Base-by-base conservation (phyloP, 257 asterid genomes). In the Gentiana straminea region DNA sequence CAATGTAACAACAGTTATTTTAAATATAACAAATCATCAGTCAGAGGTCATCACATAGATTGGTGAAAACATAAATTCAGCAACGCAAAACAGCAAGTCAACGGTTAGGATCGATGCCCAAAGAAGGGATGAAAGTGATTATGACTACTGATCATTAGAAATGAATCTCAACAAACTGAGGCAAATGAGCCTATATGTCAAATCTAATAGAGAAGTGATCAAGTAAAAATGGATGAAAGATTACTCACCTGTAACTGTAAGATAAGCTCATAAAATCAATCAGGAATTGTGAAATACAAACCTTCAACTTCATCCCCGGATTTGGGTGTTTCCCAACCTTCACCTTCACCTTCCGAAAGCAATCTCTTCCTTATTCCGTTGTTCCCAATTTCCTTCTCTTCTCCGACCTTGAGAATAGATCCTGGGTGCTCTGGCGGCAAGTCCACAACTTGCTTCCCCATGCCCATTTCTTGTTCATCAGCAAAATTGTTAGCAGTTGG, bases 361-460 rank as follows among this genome's bases (percentile, higher is more conserved):
- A 86, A 82, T 75, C 79, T 86, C 86, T 86, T 86, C 78, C 79
- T 86, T 78, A 83, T 59, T 8, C 92, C 94, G 35, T 72, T 69
- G 4, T 61, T 54, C 13, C 81, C 87, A 65, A 83, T 81, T 71
- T 81, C 90, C 75, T 75, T 83, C 72, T 86, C 94, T 48, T 81
- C 90, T 6, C 95, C 95, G 33, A 79, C 84, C 71, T 86, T 77
- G 73, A 81, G 51, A 61, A 59, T n/a, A 54, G 75, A 24, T 24
- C 24, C 24, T 24, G 24, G 24, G 24, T 24, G 64, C 77, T 68
- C 54, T 8, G 65, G 79, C 13, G 81, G 85, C 65, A 79, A 72
- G 62, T 79, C 92, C 81, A 80, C 58, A 35, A 76, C 84, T 48
- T 80, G 84, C n/a, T 78, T 39, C 45, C 45, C 45, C 45, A 39